Conservation (phyloP, 495 filamentous ascomycete species). For the Tetracladium setigerum region DNA sequence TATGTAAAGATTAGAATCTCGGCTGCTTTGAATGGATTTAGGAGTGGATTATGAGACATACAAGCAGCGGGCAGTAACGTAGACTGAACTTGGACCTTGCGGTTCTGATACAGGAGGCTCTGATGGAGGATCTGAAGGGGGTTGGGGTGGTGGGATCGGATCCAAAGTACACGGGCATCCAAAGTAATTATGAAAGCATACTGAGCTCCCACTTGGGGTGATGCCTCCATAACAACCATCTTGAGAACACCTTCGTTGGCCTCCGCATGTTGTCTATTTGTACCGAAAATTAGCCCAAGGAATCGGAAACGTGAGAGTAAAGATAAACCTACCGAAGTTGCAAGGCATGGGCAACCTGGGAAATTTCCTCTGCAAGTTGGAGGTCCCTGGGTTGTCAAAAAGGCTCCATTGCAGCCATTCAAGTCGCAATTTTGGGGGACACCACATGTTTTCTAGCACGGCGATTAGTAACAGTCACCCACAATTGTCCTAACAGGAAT, state of each 20-base stretch:
- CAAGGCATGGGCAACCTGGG: background rate
- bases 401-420: background rate
- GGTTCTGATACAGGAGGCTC: background rate
- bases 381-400: background rate
- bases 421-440: background rate
- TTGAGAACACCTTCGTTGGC: background rate
- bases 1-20: background rate
- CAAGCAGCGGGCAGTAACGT: background rate
- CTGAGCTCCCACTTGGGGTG: background rate
- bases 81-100: background rate
- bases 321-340: background rate
- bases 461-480: background rate
- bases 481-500: background rate
- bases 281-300: background rate
- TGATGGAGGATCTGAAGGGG: background rate
- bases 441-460: background rate
- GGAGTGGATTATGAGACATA: background rate
- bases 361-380: background rate
- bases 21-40: background rate
- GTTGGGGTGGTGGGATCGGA: background rate
- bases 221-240: background rate
- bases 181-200: background rate
- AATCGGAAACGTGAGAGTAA: background rate
- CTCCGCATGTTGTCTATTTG: background rate
- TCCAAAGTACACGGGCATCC: background rate